These are phyloP conservation scores for Exidia glandulosa DNA, from an alignment of 768 basidiomycete genomes.

Conservation along the genomic window DNA sequence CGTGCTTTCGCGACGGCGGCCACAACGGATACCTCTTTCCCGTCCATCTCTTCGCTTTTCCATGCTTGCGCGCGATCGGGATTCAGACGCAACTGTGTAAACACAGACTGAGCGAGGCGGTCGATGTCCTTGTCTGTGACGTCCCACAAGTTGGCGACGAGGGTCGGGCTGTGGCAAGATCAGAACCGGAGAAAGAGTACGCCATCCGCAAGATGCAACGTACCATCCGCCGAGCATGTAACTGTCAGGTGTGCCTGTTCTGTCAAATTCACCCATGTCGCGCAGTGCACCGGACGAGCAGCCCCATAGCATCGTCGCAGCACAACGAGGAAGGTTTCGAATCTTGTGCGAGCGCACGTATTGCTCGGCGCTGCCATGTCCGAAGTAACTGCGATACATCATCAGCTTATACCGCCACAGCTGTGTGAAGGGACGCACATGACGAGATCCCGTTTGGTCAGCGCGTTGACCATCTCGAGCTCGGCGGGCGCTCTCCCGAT, in stretches of 20 bases:
- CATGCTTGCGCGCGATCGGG: constrained; percentile 14
- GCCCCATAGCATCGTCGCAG: constrained; percentile 95
- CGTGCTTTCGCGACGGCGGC: constrained; percentile 72
- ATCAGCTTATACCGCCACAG: neutral
- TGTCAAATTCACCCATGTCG: constrained; percentile 92
- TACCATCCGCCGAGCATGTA: constrained; percentile 98
- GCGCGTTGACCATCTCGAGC: constrained; percentile 66
- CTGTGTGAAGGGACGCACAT: constrained; percentile 46
- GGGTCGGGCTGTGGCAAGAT: constrained; percentile 53
- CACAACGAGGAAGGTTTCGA: constrained; percentile 71
- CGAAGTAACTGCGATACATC: constrained; percentile 65
- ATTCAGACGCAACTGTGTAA: constrained; percentile 55
- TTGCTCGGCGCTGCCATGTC: constrained; percentile 93
- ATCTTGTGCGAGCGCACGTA: constrained; percentile 84
- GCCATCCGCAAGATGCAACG: constrained; percentile 22
- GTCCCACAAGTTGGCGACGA: constrained; percentile 95
- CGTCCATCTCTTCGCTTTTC: constrained; percentile 11
- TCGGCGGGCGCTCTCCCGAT: constrained; percentile 69
- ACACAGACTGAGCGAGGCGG: constrained; percentile 76
- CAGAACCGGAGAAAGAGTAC: neutral
- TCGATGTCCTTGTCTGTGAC: constrained; percentile 98
- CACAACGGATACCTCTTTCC: constrained; percentile 39
- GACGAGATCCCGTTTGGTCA: constrained; percentile 71
- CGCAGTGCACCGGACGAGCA: constrained; percentile 86
- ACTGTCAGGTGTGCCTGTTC: constrained; percentile 82